phyloP scores from a whole-genome alignment of 768 basidiomycete species.

The Rhizopogon roseolus region DNA sequence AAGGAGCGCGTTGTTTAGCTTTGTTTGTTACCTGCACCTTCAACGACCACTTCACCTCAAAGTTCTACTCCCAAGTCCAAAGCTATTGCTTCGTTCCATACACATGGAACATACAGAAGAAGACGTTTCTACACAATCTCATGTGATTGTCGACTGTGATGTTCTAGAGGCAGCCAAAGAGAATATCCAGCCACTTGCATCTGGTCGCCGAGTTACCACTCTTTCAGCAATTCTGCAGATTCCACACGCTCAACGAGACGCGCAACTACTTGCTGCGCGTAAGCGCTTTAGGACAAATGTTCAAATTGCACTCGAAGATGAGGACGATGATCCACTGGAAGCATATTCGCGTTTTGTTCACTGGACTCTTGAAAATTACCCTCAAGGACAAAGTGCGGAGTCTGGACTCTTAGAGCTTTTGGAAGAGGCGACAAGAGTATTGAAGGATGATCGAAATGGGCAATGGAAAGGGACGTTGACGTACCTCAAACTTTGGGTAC shows the following conservation, averaged over 20 bases:
- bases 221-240: constrained; percentile 71
- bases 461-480: constrained; percentile 76
- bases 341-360: constrained; percentile 82
- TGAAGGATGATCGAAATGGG: constrained; percentile 72
- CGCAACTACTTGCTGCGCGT: constrained; percentile 60
- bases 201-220: constrained; percentile 75
- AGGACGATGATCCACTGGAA: constrained; percentile 81
- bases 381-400: constrained; percentile 85
- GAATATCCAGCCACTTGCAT: constrained; percentile 79
- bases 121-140: constrained; percentile 37
- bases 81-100: constrained; percentile 10
- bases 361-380: constrained; percentile 94
- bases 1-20: background rate
- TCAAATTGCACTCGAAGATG: constrained; percentile 62
- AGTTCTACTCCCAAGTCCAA: background rate
- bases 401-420: constrained; percentile 89
- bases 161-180: constrained; percentile 81
- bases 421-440: constrained; percentile 84
- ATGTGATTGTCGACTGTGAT: constrained; percentile 70
- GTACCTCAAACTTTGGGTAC: constrained; percentile 91
- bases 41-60: background rate
- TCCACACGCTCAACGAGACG: constrained; percentile 72
- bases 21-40: background rate
- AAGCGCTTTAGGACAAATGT: constrained; percentile 69
- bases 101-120: constrained; percentile 26